Conservation (phyloP, 2,329 filamentous ascomycete genomes). For the Monascus ruber region DNA sequence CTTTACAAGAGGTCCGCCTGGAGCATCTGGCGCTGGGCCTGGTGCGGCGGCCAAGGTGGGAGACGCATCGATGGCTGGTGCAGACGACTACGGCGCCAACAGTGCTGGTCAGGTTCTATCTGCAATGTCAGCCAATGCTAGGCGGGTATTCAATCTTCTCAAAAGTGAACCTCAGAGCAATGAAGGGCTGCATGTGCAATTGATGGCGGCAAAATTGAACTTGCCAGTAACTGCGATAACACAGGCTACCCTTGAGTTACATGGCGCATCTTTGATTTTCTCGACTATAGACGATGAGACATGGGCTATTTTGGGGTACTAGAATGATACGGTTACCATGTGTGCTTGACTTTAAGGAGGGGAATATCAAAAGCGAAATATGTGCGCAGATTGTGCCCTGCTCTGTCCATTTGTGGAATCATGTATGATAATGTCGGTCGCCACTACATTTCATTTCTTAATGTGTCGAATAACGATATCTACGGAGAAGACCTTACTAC, state of each 20-base stretch:
- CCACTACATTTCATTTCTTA: too few relatives aligned
- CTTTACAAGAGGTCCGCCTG: slow-evolving; percentile 58
- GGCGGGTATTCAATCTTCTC: slow-evolving; percentile 61
- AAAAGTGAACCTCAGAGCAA: slow-evolving; percentile 57
- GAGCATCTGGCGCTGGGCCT: slow-evolving; percentile 24
- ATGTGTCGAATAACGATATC: too few relatives aligned
- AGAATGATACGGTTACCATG: not conserved
- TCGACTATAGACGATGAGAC: slow-evolving; percentile 89
- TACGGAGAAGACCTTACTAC: too few relatives aligned
- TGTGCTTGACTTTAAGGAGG: too few relatives aligned
- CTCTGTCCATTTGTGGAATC: too few relatives aligned
- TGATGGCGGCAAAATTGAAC: slow-evolving; percentile 55
- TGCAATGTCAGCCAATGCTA: slow-evolving; percentile 46
- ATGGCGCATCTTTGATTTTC: slow-evolving; percentile 64
- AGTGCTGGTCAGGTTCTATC: slow-evolving; percentile 26
- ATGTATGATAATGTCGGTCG: too few relatives aligned
- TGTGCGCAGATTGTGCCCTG: too few relatives aligned
- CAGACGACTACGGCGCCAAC: slow-evolving; percentile 19
- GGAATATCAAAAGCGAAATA: not conserved
- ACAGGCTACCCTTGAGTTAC: slow-evolving; percentile 69
- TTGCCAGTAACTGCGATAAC: slow-evolving; percentile 60
- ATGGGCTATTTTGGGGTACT: slow-evolving; percentile 67
- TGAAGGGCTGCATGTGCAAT: slow-evolving; percentile 73
- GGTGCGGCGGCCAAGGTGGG: slow-evolving; percentile 36
- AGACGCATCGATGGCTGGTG: slow-evolving; percentile 22